Evolutionary conservation across 805 yeast species (phyloP).

Genomic region (Kockiozyma suomiensis): DNA sequence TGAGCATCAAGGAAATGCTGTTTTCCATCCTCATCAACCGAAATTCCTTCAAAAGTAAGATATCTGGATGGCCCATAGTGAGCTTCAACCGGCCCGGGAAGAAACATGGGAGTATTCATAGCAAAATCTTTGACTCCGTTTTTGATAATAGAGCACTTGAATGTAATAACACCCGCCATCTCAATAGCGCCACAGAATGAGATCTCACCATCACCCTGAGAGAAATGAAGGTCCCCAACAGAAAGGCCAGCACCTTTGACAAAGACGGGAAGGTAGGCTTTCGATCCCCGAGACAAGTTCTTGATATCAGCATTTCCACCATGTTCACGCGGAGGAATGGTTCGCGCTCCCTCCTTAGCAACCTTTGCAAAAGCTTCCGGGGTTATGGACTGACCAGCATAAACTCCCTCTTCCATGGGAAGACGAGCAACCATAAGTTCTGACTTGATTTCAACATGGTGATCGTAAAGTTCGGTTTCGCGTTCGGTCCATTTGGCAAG

Average conservation of each 20-base stretch:
- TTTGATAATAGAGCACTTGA: constrained; percentile 48
- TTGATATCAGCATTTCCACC: constrained; percentile 60
- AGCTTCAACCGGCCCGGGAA: constrained; percentile 54
- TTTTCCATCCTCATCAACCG: constrained; percentile 53
- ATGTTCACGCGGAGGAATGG: constrained; percentile 55
- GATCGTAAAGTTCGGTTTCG: constrained; percentile 45
- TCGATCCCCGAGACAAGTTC: constrained; percentile 54
- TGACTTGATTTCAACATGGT: constrained; percentile 32
- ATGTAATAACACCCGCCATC: constrained; percentile 53
- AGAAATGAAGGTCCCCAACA: constrained; percentile 55
- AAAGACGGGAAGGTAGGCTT: constrained; percentile 52
- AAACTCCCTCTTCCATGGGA: constrained; percentile 46
- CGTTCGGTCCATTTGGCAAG: constrained; percentile 51
- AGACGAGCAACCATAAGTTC: constrained; percentile 48
- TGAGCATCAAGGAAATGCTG: constrained; percentile 53
- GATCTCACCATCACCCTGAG: constrained; percentile 59
- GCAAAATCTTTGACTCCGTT: constrained; percentile 48
- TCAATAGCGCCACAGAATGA: constrained; percentile 60
- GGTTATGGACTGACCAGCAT: constrained; percentile 47
- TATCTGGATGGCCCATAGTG: constrained; percentile 54
- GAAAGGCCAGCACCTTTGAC: constrained; percentile 53
- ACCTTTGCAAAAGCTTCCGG: constrained; percentile 41
- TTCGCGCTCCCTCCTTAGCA: constrained; percentile 52
- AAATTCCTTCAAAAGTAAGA: constrained; percentile 56
- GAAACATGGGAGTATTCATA: constrained; percentile 52